Base-by-base conservation (phyloP, 2,329 filamentous ascomycete genomes). In the Ophiocordyceps camponoti-rufipedis region DNA sequence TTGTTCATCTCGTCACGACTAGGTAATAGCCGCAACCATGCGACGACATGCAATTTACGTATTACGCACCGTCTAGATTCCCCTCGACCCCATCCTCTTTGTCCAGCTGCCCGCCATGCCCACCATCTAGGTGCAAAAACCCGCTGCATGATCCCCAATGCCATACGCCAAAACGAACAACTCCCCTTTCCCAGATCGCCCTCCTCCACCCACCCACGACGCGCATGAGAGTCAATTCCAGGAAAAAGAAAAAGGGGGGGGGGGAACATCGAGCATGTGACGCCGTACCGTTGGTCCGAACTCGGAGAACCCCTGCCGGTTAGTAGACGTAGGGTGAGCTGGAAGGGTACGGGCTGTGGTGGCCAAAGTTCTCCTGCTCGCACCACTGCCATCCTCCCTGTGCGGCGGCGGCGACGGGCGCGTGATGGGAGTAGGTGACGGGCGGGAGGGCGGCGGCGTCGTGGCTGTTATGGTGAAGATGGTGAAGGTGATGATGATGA, bases 341-440 rank as follows among this genome's bases (percentile, higher is more conserved):
- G 31, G 50, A 51, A 39, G 53, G 48, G 47, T 53, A 50, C 12
- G 50, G 47, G 43, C 49, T 51, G 35, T 49, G 52, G 43, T 58
- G 51, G 28, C 53, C 54, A 45, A 61, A 58, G 19, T 59, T 58
- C 45, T 63, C 60, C 38, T 53, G 56, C 47, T 56, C 55, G 45
- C 60, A 54, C 56, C 60, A 61, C 42, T 62, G 56, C 62, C 62
- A 61, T 7, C 52, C 55, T 11, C 55, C 53, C 29, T 51, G 51
- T 41, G 44, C 45, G 44, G 50, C 41, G 42, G 45, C 45, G 46
- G 41, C 40, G 43, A 43, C 18, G 43, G 31, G 29, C 29, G 9
- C 29, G 29, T 31, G 29, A 31, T 38, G 41, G 7, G 14, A 19
- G 39, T 32, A 41, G 28, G 12, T 10, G 43, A 14, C 16, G 41